phyloP scores from a whole-genome alignment of 2,329 filamentous ascomycete genomes.

The Coniella lustricola region DNA sequence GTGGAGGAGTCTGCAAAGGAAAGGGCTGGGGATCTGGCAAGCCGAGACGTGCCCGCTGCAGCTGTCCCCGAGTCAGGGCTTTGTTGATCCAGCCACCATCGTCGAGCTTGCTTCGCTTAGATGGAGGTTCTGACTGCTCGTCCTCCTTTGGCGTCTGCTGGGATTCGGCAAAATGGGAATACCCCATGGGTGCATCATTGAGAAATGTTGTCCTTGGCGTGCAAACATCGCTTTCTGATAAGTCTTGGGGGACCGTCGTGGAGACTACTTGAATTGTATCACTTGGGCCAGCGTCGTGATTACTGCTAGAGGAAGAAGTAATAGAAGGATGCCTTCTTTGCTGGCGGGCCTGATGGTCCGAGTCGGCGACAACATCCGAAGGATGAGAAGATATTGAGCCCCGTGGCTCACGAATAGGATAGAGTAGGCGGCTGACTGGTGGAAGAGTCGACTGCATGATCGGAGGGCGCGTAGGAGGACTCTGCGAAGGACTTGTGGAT shows the following conservation, averaged over 20 bases:
- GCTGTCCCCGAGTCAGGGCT: neutral
- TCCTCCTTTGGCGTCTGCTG: neutral
- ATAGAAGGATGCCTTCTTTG: neutral
- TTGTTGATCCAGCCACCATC: constrained; percentile 1
- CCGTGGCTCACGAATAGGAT: constrained; percentile 1
- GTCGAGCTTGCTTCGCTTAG: constrained; percentile 1
- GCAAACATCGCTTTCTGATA: neutral
- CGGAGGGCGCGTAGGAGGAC: neutral
- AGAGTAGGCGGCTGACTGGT: neutral
- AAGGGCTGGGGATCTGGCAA: neutral
- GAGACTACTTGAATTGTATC: neutral
- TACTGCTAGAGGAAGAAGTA: neutral
- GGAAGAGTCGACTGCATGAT: neutral
- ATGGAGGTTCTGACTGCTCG: neutral
- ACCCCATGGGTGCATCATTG: neutral
- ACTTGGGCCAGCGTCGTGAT: neutral
- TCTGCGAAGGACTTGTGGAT: neutral
- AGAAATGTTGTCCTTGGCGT: neutral
- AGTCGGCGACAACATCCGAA: neutral
- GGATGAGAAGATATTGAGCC: neutral
- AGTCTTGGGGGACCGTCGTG: neutral
- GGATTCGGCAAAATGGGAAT: neutral
- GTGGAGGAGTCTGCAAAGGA: neutral
- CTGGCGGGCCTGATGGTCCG: neutral
- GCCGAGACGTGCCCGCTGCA: neutral